These are phyloP conservation scores for Syzygium aqueum DNA, from an alignment of 345 rosid genomes.

Conservation along the genomic window DNA sequence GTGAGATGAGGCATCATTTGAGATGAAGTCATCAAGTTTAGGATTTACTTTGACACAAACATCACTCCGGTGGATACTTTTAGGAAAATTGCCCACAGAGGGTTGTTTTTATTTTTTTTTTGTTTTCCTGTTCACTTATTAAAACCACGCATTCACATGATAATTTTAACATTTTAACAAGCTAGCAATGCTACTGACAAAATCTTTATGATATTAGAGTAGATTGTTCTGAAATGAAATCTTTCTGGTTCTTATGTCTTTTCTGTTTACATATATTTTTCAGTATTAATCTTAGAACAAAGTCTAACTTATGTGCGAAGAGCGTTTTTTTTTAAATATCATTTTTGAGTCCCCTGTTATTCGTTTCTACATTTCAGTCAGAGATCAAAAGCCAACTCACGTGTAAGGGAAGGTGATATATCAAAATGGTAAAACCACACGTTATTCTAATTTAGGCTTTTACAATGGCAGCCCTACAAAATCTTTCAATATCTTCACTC, in stretches of 20 bases:
- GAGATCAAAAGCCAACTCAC: background rate
- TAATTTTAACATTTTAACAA: background rate
- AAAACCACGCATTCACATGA: background rate
- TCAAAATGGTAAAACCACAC: background rate
- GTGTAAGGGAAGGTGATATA: too few relatives aligned
- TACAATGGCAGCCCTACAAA: background rate
- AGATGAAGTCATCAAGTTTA: background rate
- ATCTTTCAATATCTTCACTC: background rate
- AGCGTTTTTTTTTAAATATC: background rate
- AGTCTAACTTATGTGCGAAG: background rate
- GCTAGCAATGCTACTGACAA: rapidly evolving
- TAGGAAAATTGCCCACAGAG: background rate
- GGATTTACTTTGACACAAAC: background rate
- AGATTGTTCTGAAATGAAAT: rapidly evolving
- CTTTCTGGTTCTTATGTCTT: background rate
- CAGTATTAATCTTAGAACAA: background rate
- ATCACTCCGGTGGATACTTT: background rate
- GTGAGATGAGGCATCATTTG: background rate
- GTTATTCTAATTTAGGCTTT: background rate
- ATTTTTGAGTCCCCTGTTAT: background rate
- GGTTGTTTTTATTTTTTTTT: background rate
- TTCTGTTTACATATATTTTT: background rate
- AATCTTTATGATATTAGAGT: background rate
- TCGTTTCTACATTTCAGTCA: too few relatives aligned
- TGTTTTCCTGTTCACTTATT: background rate